Evolutionary conservation across 768 basidiomycete species (phyloP), one percentile per base, ranked within the genome.

Genomic region (Boletus subcaerulescens): DNA sequence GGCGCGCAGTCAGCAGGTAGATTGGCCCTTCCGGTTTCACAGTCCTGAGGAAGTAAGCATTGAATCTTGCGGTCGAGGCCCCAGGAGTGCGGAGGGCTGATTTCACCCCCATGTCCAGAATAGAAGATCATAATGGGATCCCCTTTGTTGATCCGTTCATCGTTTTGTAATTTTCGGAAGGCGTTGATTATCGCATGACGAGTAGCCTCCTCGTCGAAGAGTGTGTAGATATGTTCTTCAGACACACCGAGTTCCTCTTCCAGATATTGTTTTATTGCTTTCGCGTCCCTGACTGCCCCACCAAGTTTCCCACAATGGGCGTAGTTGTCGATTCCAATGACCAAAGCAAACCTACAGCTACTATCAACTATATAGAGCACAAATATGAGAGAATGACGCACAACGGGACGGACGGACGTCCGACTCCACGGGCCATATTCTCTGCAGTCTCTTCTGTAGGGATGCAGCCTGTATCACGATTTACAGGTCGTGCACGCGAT

Each of bases 261-360:
- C 10, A 80, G 61, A 53, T 71, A 77, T 1, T 62, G 32, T 45
- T 67, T 64, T 40, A 80, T 66, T 8, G 67, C 66, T 51, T 74
- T 62, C 0, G 77, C 78, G 53, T 53, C 52, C 9, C 38, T 29
- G n/a, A 53, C 54, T 1, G 77, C 77, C 15, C 70, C 74, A 17
- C 38, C 44, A 39, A 79, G 71, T 40, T 70, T 61, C 2, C 24
- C 24, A 51, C 64, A 59, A 29, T 29, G 26, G 29, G 33, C 49
- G 43, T 80, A 80, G 44, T 68, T 42, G 52, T 78, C 71, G 49
- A 80, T 78, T 8, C 77, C 78, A 39, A 80, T 75, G 46, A 77
- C 65, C 18, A 80, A 65, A 9, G 76, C 76, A 15, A 75, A 73
- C 44, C 50, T 51, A n/a, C 1, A 13, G n/a, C 3, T 35, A 5